Percentiles rank a stretch among this genome's conserved stretches.
These are phyloP conservation scores for Fusarium clavum DNA, from an alignment of 2,329 filamentous ascomycete genomes.

Conservation along the genomic window DNA sequence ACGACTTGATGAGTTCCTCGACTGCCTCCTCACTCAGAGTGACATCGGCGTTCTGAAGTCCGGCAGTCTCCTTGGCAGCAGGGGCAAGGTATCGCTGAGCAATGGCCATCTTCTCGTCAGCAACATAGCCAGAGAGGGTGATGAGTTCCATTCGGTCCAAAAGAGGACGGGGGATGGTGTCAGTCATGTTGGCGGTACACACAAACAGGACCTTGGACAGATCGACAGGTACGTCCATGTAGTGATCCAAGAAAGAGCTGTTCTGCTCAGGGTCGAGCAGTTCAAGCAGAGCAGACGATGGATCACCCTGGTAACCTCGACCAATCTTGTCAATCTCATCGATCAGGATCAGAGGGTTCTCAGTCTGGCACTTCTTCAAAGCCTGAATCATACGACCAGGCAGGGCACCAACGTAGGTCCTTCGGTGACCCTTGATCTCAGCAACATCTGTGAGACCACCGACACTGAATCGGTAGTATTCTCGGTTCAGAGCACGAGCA, in stretches of 20 bases:
- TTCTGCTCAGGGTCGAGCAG: conserved; percentile 97
- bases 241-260: conserved; percentile 96
- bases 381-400: conserved; percentile 98
- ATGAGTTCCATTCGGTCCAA: conserved; percentile 99
- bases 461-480: conserved; percentile 99
- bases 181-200: conserved; percentile 98
- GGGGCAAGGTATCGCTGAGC: conserved; percentile 93
- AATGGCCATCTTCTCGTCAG: conserved; percentile 99
- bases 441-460: conserved; percentile 97
- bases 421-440: conserved; percentile 96
- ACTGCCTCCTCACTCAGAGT: conserved; percentile 87
- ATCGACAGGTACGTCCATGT: conserved; percentile 98
- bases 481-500: conserved; percentile 89
- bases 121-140: conserved; percentile 93
- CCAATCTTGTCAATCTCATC: conserved; percentile 99
- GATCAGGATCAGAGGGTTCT: conserved; percentile 95
- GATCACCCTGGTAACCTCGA: conserved; percentile 94
- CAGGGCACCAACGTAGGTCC: conserved; percentile 95
- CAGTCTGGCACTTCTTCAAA: conserved; percentile 98
- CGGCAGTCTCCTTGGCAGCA: conserved; percentile 92
- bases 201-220: conserved; percentile 98
- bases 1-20: conserved; percentile 97
- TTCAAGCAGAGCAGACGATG: conserved; percentile 92
- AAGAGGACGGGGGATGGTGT: conserved; percentile 93
- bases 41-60: conserved; percentile 92